Evolutionary conservation across 345 rosid genomes (phyloP), one percentile per base, ranked within the genome.

Genomic region (Lenwebbia sp.): DNA sequence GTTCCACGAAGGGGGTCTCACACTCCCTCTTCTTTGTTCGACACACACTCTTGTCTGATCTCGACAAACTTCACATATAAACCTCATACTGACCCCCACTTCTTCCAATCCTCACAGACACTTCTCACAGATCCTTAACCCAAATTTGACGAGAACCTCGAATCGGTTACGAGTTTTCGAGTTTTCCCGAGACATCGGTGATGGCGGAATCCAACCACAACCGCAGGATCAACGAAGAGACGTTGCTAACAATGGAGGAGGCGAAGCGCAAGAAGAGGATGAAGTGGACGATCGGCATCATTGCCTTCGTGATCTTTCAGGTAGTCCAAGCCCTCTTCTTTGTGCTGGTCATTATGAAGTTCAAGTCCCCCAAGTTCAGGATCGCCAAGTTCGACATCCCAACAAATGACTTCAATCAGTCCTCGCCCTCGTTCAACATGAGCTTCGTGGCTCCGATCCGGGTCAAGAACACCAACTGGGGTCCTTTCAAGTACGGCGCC

Each of bases 291-390:
- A 82, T 83, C 3, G 86, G 84, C 83, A 74, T 86, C n/a, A 85
- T 62, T n/a, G 88, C 86, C 49, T 89, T 89, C 28, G 86, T 88
- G 28, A 76, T 89, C 23, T 89, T 89, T 62, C 89, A 89, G 86
- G 88, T 83, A 30, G 85, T 50, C 41, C 84, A 87, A 13, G 76
- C 85, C 41, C 84, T 89, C 28, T 83, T 87, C 37, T 89, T 89
- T 54, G 85, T 82, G 13, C 78, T 87, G 25, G 82, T 84, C 17
- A 86, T 87, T 13, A 51, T 89, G 85, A 87, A 58, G 65, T 84
- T 89, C 85, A 86, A 87, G 40, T 56, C 60, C 19, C 91, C 91
- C 62, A 89, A 89, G 82, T 89, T 87, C 78, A 86, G 89, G 40
- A 15, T 88, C 22, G 54, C 74, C 41, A 19, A 82, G 17, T 84